These are phyloP conservation scores for Termitomyces sp. DNA, from an alignment of 1,284 basidiomycete species.

Conservation along the genomic window DNA sequence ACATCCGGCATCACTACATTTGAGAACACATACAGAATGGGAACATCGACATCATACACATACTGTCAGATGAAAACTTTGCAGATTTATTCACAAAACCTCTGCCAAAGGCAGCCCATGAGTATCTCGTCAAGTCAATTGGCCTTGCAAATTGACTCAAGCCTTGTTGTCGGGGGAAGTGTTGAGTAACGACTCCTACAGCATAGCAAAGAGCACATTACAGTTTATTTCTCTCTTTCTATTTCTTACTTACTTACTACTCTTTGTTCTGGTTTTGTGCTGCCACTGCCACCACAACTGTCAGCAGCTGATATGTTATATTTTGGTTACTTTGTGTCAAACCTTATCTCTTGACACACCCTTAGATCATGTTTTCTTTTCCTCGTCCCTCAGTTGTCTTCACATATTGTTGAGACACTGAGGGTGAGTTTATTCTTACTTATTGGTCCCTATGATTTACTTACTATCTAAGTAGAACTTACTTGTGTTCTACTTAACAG, in stretches of 20 bases:
- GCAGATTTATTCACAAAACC: no score
- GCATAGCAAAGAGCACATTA: background rate
- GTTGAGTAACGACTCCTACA: background rate
- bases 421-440: no score
- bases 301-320: background rate
- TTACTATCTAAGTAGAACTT: background rate
- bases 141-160: no score
- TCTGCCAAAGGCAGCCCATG: no score
- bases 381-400: background rate
- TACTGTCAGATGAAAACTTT: no score
- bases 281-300: background rate
- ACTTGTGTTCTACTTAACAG: background rate
- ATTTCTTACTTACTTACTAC: background rate
- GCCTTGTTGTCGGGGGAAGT: background rate
- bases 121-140: no score
- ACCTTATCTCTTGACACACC: background rate
- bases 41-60: no score
- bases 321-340: background rate
- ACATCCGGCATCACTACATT: no score
- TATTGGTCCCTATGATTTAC: background rate
- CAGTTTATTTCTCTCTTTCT: background rate
- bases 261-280: background rate
- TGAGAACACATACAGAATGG: no score
- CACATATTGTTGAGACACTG: background rate
- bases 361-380: background rate